Base-by-base conservation (phyloP, 2,329 filamentous ascomycete genomes). In the Aspergillus niger region DNA sequence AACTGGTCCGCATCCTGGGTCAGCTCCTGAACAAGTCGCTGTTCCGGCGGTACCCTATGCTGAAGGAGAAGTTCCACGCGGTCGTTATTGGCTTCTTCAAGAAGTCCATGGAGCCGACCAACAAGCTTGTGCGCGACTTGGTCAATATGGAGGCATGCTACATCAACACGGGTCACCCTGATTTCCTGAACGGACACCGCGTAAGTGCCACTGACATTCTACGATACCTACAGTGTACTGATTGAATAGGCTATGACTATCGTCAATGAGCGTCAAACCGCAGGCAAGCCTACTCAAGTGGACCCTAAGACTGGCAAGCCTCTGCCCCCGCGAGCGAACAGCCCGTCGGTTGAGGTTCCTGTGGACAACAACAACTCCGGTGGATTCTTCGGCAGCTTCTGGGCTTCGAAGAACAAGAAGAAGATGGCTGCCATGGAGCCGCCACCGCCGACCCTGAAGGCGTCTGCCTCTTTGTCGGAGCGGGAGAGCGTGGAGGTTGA, bases 371-470 rank as follows among this genome's bases (percentile, higher is more conserved):
- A 76, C 63, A 91, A 91, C 73, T 62, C 65, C n/a, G 82, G 85
- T 62, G 92, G 94, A 39, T 99, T 99, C 85, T 99, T 99, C 71
- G 95, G 95, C 69, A 96, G 91, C 72, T 99, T 99, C 86, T 99
- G 97, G 75, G 92, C 95, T 10, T 93, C 91, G 74, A 99, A 98
- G 86, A 99, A 98, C 82, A 99, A 98, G 88, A 99, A 99, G 89
- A 98, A 97, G 89, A 96, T 96, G 81, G 95, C 95, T n/a, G 93
- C 94, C 51, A 99, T 99, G 95, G 95, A 99, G 76, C 84, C 95
- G 13, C 95, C 95, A 41, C 95, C 95, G 64, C 87, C 95, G 30
- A 94, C 88, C 44, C 86, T 99, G 60, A 99, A 97, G 82, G 95
- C 95, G 36, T 96, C 92, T 3, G 94, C 95, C 44, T 96, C 89